phyloP scores from a whole-genome alignment of 345 rosid genomes.

The Gossypium turneri region DNA sequence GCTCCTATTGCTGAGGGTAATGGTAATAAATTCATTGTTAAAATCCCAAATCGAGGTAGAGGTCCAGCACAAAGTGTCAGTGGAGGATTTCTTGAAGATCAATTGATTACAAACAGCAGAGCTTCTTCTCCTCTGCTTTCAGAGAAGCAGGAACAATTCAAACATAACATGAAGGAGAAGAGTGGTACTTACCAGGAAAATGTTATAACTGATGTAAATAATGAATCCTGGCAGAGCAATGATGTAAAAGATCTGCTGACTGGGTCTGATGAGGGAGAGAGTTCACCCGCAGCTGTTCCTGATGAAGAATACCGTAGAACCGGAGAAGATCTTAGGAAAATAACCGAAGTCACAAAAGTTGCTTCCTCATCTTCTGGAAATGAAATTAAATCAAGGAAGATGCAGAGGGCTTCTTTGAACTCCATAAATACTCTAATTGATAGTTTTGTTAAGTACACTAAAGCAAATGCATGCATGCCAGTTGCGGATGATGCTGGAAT shows the following conservation, averaged over 20 bases:
- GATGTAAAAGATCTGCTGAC: conserved; percentile 47
- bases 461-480: conserved; percentile 45
- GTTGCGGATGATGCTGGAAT: conserved; percentile 82
- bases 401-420: conserved; percentile 53
- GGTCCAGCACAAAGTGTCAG: conserved; percentile 65
- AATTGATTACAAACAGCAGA: conserved; percentile 44
- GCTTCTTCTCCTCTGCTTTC: conserved; percentile 53
- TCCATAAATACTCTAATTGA: conserved; percentile 82
- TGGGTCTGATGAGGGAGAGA: conserved; percentile 49
- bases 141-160: conserved; percentile 57
- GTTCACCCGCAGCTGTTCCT: conserved; percentile 38
- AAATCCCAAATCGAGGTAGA: conserved; percentile 61
- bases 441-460: conserved; percentile 74
- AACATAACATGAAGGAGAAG: conserved; percentile 40
- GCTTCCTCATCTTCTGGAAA: conserved; percentile 36
- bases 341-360: conserved; percentile 37
- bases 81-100: conserved; percentile 71
- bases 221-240: conserved; percentile 61
- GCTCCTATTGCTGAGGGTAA: conserved; percentile 48
- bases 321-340: conserved; percentile 41
- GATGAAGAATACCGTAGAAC: conserved; percentile 39
- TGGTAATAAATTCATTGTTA: conserved; percentile 64
- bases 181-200: conserved; percentile 37
- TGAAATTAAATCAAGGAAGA: conserved; percentile 42
- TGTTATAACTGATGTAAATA: conserved; percentile 36